Conservation (phyloP, 306 rosid genomes). For the Vicia sativa region DNA sequence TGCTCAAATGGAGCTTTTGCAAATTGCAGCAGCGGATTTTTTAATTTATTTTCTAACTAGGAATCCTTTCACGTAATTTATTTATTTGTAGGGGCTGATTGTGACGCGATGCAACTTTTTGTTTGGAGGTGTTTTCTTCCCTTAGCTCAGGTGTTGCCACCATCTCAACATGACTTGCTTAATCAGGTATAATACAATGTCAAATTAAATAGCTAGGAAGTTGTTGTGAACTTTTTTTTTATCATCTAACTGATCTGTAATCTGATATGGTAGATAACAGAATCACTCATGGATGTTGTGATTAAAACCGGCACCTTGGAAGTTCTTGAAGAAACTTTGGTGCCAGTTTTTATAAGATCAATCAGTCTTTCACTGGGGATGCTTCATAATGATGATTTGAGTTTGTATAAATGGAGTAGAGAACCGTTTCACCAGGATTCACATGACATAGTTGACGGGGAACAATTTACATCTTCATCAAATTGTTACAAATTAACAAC, state of each 20-base stretch:
- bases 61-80: constrained; percentile 12
- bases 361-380: constrained; percentile 60
- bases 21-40: neutral
- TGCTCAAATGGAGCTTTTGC: constrained; percentile 31
- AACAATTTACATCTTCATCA: constrained; percentile 35
- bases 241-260: constrained; percentile 17
- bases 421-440: constrained; percentile 32
- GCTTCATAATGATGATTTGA: constrained; percentile 48
- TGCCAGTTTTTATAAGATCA: constrained; percentile 65
- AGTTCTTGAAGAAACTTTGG: constrained; percentile 61
- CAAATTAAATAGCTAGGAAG: constrained; percentile 20
- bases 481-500: constrained; percentile 52
- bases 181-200: constrained; percentile 59
- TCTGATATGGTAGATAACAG: constrained; percentile 57
- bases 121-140: constrained; percentile 75
- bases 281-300: constrained; percentile 61
- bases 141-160: constrained; percentile 53
- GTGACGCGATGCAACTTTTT: constrained; percentile 53
- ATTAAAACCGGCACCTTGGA: constrained; percentile 56
- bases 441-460: constrained; percentile 39
- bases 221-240: constrained; percentile 6
- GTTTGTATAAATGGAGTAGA: constrained; percentile 46
- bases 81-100: constrained; percentile 51
- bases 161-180: constrained; percentile 55
- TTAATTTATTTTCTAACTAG: constrained; percentile 2